Percentiles rank a stretch among this genome's conserved stretches.
Conservation (phyloP, 2,329 filamentous ascomycete genomes). For the Ascocoryne sarcoides region DNA sequence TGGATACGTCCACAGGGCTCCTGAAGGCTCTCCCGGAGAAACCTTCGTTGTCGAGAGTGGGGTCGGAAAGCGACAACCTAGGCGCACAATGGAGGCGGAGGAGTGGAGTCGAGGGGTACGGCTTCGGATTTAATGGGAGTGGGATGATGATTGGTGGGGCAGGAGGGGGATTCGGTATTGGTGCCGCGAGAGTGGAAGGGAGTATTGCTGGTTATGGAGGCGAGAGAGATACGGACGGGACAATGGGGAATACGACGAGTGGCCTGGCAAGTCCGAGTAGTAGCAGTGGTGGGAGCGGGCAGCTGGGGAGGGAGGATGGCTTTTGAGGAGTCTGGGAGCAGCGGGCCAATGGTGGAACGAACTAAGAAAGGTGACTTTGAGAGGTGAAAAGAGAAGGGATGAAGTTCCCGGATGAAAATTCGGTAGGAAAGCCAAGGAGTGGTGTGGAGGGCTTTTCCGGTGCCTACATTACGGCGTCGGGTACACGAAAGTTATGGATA, state of each 20-base stretch:
- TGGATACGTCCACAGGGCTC: slow-evolving; percentile 62
- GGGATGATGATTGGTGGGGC: neutral
- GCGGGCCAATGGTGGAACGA: neutral
- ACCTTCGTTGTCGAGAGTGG: slow-evolving; percentile 51
- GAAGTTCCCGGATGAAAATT: neutral
- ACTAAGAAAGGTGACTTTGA: neutral
- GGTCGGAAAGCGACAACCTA: slow-evolving; percentile 21
- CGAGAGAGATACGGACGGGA: slow-evolving; percentile 9
- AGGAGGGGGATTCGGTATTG: slow-evolving; percentile 20
- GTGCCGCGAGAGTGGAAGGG: slow-evolving; percentile 18
- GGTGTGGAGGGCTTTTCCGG: too few species aligned
- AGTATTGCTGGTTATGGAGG: slow-evolving; percentile 16
- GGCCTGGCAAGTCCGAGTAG: slow-evolving; percentile 27
- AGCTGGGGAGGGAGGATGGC: neutral
- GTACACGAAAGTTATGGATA: too few species aligned
- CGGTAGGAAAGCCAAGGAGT: neutral
- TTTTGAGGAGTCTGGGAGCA: neutral
- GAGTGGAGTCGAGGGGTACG: slow-evolving; percentile 16
- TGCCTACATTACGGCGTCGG: too few species aligned
- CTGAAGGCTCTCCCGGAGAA: slow-evolving; percentile 64
- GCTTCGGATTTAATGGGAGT: slow-evolving; percentile 13
- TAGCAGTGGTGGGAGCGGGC: slow-evolving; percentile 18
- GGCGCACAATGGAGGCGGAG: slow-evolving; percentile 14
- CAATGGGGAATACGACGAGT: slow-evolving; percentile 18
- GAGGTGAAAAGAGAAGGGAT: neutral